Base-by-base conservation (phyloP, 202 grass and related monocot genomes). In the Zizania palustris region DNA sequence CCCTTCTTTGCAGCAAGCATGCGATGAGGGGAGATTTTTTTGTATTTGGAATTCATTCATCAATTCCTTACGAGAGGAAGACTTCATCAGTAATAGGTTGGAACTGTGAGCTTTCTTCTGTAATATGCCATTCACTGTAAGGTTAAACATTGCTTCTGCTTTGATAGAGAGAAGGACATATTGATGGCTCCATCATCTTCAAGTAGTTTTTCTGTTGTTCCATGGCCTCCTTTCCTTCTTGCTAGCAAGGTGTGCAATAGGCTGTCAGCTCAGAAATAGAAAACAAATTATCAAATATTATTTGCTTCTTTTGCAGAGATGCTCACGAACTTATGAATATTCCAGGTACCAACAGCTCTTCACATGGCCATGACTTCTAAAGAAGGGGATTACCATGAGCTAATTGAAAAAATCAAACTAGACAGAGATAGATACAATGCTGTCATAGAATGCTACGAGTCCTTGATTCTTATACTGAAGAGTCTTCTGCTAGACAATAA, bases 191-290 rank as follows among this genome's bases (percentile, higher is more conserved):
- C 94, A 54, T 93, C 84, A 77, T 85, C 77, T 75, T 86, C 90
- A 74, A 77, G 44, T 57, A 84, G 86, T 62, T 64, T 92, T 82
- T 74, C 91, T 79, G 82, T 90, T 81, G 45, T 82, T 82, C 85
- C 85, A 12, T 97, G 88, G 94, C 94, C 94, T 86, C 84, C 86
- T 68, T 97, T 93, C 77, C 94, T 97, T 49, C 89, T 97, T 80
- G 86, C 91, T 19, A 97, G 94, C 71, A 97, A 92, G 91, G 94
- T 93, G 76, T 15, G 44, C 67, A 75, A 48, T 78, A n/a, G 55
- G 11, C 16, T 69, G 69, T 69, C 22, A 35, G 7, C 48, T 16
- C 77, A 71, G 42, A 83, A 19, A 45, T 71, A 11, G 58, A 75
- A 50, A 45, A 55, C 41, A 33, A 45, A 69, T 48, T 55, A 68